These are phyloP conservation scores for Penicillium sclerotigenum DNA, from an alignment of 2,329 filamentous ascomycete species.

Conservation along the genomic window DNA sequence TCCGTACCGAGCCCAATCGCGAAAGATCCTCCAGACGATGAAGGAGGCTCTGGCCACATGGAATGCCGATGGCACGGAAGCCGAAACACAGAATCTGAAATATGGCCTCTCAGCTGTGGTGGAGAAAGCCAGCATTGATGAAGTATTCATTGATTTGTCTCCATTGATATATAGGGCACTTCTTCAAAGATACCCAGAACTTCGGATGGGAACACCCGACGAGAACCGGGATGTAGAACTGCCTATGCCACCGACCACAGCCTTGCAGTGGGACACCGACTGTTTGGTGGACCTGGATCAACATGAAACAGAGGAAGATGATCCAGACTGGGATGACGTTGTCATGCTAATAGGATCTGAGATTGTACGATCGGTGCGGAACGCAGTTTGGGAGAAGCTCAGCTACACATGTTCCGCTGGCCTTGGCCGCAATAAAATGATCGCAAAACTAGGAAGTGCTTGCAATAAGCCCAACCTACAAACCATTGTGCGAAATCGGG, in stretches of 20 bases:
- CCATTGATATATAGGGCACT: conserved; percentile 75
- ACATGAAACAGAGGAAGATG: conserved; percentile 67
- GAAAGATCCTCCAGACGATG: conserved; percentile 75
- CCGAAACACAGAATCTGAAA: conserved; percentile 19
- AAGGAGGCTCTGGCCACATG: conserved; percentile 65
- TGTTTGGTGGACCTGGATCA: conserved; percentile 75
- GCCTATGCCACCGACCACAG: conserved; percentile 69
- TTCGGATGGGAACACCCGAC: conserved; percentile 57
- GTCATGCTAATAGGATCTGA: conserved; percentile 82
- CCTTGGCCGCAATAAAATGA: conserved; percentile 86
- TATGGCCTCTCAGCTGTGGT: conserved; percentile 52
- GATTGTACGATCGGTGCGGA: conserved; percentile 74
- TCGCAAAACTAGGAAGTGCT: conserved; percentile 87
- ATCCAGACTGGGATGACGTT: conserved; percentile 96
- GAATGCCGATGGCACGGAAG: conserved; percentile 23
- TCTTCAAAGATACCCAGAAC: conserved; percentile 71
- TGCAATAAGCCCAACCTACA: conserved; percentile 93
- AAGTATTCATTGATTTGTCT: conserved; percentile 91
- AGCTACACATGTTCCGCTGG: conserved; percentile 91
- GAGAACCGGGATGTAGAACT: conserved; percentile 56
- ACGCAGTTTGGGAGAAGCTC: conserved; percentile 64
- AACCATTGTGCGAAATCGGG: conserved; percentile 86
- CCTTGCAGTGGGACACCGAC: conserved; percentile 76
- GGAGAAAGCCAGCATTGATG: conserved; percentile 93
- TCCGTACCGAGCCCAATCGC: conserved; percentile 80